These are phyloP conservation scores for Microsporum canis DNA, from an alignment of 2,329 filamentous ascomycete species.

Conservation along the genomic window DNA sequence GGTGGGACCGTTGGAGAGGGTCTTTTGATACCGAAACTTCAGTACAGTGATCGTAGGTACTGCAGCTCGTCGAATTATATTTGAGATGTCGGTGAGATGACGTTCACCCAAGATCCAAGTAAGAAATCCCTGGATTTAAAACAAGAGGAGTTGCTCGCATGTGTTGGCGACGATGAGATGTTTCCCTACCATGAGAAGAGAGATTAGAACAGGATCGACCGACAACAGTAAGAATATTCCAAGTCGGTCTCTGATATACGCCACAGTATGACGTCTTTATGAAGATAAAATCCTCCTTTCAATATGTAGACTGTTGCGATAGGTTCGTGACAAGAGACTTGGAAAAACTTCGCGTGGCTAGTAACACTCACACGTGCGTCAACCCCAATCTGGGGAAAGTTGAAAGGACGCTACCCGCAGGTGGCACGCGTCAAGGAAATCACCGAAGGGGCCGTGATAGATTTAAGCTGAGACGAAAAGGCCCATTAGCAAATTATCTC, in stretches of 20 bases:
- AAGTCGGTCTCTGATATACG: neutral
- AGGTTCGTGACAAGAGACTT: slow-evolving; percentile 1
- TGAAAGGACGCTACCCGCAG: neutral
- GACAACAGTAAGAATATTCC: neutral
- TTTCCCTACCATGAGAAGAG: neutral
- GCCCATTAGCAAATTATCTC: neutral
- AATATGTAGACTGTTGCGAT: neutral
- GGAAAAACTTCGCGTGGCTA: slow-evolving; percentile 1
- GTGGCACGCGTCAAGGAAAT: neutral
- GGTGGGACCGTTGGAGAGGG: neutral
- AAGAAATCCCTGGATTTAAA: slow-evolving; percentile 7
- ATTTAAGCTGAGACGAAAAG: neutral
- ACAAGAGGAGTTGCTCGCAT: neutral
- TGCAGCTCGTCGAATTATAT: neutral
- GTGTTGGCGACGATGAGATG: neutral
- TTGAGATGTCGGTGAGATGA: neutral
- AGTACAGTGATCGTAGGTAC: neutral
- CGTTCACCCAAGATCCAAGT: slow-evolving; percentile 7
- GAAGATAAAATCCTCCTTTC: neutral
- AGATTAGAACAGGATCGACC: neutral
- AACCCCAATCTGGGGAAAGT: neutral
- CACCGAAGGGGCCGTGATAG: neutral
- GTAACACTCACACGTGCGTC: slow-evolving; percentile 3
- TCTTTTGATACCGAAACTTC: neutral
- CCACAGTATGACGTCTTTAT: slow-evolving; percentile 4